Evolutionary conservation across 2,329 filamentous ascomycete genomes (phyloP).

Genomic region (Phialocephala subalpina): DNA sequence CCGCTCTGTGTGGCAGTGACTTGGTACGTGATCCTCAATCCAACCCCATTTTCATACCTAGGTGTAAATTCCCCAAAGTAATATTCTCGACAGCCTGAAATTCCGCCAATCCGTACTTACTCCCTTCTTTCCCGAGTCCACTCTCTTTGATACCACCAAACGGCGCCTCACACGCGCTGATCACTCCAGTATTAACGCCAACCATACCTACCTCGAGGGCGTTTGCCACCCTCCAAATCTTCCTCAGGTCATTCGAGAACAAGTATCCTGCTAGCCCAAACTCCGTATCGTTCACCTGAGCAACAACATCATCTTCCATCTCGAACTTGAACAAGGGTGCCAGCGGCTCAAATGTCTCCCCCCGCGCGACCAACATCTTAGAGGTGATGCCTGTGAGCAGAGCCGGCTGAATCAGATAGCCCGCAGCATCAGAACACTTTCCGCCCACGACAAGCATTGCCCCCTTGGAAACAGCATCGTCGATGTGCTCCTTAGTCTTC

Average conservation of each 20-base stretch:
- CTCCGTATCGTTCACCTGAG: constrained; percentile 61
- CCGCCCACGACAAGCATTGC: constrained; percentile 68
- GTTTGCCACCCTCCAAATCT: constrained; percentile 68
- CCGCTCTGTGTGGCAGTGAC: too few relatives aligned
- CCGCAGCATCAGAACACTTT: constrained; percentile 53
- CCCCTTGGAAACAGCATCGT: constrained; percentile 66
- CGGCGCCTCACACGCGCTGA: constrained; percentile 56
- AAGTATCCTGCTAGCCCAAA: constrained; percentile 71
- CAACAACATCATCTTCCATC: constrained; percentile 67
- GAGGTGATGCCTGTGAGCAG: constrained; percentile 63
- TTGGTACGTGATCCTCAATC: too few relatives aligned
- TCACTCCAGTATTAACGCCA: constrained; percentile 63
- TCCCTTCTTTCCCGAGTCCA: constrained; percentile 74
- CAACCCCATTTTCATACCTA: too few relatives aligned
- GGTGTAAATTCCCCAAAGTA: too few relatives aligned
- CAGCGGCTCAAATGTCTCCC: constrained; percentile 71
- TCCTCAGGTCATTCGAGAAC: constrained; percentile 70
- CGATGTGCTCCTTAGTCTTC: constrained; percentile 64
- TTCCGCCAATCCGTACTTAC: too few relatives aligned
- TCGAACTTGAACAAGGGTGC: constrained; percentile 69
- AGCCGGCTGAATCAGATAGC: constrained; percentile 74
- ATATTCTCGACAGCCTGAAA: too few relatives aligned
- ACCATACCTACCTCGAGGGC: constrained; percentile 73
- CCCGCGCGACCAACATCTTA: constrained; percentile 60
- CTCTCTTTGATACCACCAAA: constrained; percentile 74